Base-by-base conservation (phyloP, 176 grass and related monocot genomes). In the Secale cereale region DNA sequence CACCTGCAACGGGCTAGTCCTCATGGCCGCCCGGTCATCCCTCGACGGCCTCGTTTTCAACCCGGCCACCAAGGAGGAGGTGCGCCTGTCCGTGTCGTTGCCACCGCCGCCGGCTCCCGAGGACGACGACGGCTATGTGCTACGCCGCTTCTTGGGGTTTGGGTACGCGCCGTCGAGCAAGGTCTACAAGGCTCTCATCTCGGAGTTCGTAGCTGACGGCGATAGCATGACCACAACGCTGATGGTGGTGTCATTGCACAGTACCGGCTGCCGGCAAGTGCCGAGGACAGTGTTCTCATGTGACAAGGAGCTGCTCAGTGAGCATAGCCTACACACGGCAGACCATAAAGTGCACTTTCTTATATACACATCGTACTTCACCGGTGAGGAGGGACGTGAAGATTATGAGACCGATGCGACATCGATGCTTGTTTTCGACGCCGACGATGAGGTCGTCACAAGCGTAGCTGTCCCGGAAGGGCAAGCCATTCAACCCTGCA, bases 61-160 rank as follows among this genome's bases (percentile, higher is more conserved):
- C 50, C 50, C 33, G 10, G 80, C 67, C 32, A 82, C 48, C 48
- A 56, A 16, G n/a, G 80, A 40, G 48, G 80, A 82, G 48, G 48
- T 11, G 10, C 17, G 8, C 9, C 45, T 76, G 8, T 52, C 72
- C 72, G 19, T 76, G 72, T 16, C 1, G 37, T 50, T 50, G 46
- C 46, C 46, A 1, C 46, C 46, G 2, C 15, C 46, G 16, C 1
- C 1, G 46, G 46, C 46, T 19, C 46, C 15, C 46, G 16, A 17
- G 46, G 46, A 50, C 16, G 15, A 50, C 1, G 46, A 19, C 46
- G 16, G 46, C 46, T 2, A 50, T 17, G 46, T 50, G 46, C 46
- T 50, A 50, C 16, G 39, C 13, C 25, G 14, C 65, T 56, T 81
- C 80, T 28, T 23, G 11, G 80, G 46, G 13, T 36, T 82, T 1